Evolutionary conservation across 148 eudicot genomes (phyloP).

Genomic region (Vaccinium corymbosum): DNA sequence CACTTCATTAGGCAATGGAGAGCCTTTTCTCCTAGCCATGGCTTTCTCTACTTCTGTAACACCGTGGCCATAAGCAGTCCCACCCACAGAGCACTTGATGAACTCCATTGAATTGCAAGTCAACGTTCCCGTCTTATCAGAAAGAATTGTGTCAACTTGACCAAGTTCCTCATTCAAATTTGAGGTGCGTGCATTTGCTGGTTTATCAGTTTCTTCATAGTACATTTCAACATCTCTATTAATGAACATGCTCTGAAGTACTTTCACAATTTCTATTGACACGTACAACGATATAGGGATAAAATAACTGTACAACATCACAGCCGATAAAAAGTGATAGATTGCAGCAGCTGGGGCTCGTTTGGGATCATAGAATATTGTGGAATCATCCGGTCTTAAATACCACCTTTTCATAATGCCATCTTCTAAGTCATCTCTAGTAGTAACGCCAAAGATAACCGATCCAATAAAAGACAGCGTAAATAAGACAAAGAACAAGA

Average conservation of each 20-base stretch:
- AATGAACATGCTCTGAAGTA: conserved; percentile 80
- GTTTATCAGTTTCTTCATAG: conserved; percentile 83
- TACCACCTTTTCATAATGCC: conserved; percentile 77
- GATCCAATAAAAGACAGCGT: conserved; percentile 70
- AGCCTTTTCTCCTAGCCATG: conserved; percentile 82
- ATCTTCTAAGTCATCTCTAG: conserved; percentile 49
- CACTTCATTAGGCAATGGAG: conserved; percentile 41
- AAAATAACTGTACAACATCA: conserved; percentile 76
- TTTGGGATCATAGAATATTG: conserved; percentile 56
- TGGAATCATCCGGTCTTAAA: conserved; percentile 60
- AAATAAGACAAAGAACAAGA: conserved; percentile 61
- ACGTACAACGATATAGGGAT: conserved; percentile 94
- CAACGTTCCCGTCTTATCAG: conserved; percentile 95
- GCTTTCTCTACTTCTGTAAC: conserved; percentile 90
- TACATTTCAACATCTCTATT: conserved; percentile 80
- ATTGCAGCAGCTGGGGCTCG: conserved; percentile 52
- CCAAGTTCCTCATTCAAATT: conserved; percentile 97
- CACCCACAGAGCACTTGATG: conserved; percentile 83
- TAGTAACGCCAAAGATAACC: conserved; percentile 63
- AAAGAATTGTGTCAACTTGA: conserved; percentile 89
- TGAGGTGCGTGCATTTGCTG: conserved; percentile 92
- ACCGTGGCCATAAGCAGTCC: conserved; percentile 83
- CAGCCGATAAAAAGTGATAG: conserved; percentile 64
- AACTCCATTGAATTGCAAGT: conserved; percentile 98
- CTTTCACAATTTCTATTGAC: conserved; percentile 88